phyloP scores from a whole-genome alignment of 75 land plant species.

The Cryptomeria japonica region DNA sequence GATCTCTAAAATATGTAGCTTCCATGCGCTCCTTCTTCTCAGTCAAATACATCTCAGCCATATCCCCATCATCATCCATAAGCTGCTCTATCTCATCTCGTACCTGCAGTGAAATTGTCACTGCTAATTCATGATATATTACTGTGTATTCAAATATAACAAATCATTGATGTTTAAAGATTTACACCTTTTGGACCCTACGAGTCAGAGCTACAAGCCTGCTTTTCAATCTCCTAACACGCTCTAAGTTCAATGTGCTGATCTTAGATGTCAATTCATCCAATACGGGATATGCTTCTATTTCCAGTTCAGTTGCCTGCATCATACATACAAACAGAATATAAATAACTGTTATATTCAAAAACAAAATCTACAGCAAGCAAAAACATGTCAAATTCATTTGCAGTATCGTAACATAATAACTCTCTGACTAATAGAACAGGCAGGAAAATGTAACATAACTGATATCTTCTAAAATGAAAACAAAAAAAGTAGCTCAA shows the following conservation, averaged over 20 bases:
- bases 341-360: not conserved
- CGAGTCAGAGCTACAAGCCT: slow-evolving; percentile 91
- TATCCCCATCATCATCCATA: slow-evolving; percentile 99
- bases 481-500: not conserved
- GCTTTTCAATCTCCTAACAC: slow-evolving; percentile 85
- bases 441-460: not conserved
- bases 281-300: slow-evolving; percentile 90
- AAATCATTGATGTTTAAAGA: not conserved
- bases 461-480: not conserved
- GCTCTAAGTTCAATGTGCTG: slow-evolving; percentile 88
- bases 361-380: not conserved
- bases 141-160: not conserved
- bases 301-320: slow-evolving; percentile 91
- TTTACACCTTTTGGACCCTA: slow-evolving; percentile 80
- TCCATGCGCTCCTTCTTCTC: slow-evolving; percentile 71
- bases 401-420: not conserved
- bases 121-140: not conserved
- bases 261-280: slow-evolving; percentile 94
- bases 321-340: not conserved
- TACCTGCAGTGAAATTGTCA: slow-evolving; percentile 48
- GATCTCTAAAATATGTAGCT: slow-evolving; percentile 48
- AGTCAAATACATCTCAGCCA: slow-evolving; percentile 99
- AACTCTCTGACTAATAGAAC: not conserved
- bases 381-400: not conserved
- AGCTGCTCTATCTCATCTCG: slow-evolving; percentile 95